Evolutionary conservation across 2,329 filamentous ascomycete species (phyloP).

Genomic region (Magnaporthales sp.): DNA sequence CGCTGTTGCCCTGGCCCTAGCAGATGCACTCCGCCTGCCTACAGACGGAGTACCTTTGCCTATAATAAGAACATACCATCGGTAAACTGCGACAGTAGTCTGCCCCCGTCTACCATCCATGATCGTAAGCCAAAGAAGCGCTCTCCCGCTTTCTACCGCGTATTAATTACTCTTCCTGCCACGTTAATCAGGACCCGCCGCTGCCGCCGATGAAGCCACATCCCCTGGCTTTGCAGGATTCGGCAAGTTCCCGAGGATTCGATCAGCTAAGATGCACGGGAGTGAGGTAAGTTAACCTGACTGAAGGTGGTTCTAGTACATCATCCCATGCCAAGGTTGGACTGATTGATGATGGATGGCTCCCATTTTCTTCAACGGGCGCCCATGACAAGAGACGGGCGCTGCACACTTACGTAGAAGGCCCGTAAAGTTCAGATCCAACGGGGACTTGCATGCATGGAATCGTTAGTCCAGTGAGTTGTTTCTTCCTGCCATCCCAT

Average conservation of each 20-base stretch:
- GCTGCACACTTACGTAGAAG: not conserved
- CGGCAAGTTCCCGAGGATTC: not conserved
- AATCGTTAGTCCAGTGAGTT: not conserved
- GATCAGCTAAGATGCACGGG: not conserved
- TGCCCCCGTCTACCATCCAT: not conserved
- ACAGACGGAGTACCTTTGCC: not conserved
- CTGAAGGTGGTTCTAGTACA: too few species aligned
- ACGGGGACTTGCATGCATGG: not conserved
- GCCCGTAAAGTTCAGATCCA: not conserved
- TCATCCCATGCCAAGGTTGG: not conserved
- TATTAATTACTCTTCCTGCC: not conserved
- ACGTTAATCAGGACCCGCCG: not conserved
- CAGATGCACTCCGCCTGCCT: not conserved
- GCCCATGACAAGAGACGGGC: not conserved
- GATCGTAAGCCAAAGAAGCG: not conserved
- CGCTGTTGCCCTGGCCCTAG: not conserved
- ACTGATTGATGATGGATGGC: too few species aligned
- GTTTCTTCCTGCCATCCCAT: not conserved
- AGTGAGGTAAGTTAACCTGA: not conserved
- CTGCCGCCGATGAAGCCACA: not conserved
- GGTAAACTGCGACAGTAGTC: not conserved
- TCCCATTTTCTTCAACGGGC: not conserved
- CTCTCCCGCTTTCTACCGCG: not conserved
- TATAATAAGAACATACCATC: not conserved
- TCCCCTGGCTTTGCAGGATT: not conserved